These are phyloP conservation scores for Fusarium buharicum DNA, from an alignment of 2,329 filamentous ascomycete genomes.

Conservation along the genomic window DNA sequence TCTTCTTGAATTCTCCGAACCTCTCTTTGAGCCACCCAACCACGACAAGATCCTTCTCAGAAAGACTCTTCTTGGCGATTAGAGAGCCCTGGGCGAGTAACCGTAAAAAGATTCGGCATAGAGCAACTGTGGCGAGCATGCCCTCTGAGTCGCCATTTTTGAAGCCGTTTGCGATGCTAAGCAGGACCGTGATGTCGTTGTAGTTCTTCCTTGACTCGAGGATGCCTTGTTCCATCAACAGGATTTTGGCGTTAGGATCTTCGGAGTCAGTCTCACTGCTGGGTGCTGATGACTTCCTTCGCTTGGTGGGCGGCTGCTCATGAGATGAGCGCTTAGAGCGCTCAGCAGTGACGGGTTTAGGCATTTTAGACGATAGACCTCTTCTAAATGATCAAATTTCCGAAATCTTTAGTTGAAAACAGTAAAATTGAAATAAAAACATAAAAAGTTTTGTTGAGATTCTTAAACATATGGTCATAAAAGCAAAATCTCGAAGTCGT, in stretches of 20 bases:
- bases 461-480: conserved; percentile 27
- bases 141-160: conserved; percentile 63
- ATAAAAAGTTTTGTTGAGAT: not conserved
- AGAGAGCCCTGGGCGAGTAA: conserved; percentile 80
- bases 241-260: conserved; percentile 71
- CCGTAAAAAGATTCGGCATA: conserved; percentile 87
- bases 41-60: conserved; percentile 79
- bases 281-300: conserved; percentile 60
- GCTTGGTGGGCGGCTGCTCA: conserved; percentile 60
- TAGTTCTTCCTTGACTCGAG: conserved; percentile 88
- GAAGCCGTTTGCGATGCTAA: conserved; percentile 64
- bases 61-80: conserved; percentile 69
- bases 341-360: conserved; percentile 41
- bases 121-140: conserved; percentile 77
- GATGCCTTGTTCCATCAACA: conserved; percentile 82
- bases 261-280: conserved; percentile 57
- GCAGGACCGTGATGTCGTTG: conserved; percentile 84
- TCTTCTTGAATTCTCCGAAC: conserved; percentile 74
- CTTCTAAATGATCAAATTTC: too few species aligned
- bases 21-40: conserved; percentile 81
- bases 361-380: conserved; percentile 45
- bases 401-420: not conserved
- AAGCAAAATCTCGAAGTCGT: conserved; percentile 48
- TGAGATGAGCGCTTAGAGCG: conserved; percentile 60
- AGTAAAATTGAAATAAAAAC: not conserved